These are phyloP conservation scores for Gloeopeniophorella convolvens DNA, from an alignment of 768 basidiomycete species.

Conservation along the genomic window DNA sequence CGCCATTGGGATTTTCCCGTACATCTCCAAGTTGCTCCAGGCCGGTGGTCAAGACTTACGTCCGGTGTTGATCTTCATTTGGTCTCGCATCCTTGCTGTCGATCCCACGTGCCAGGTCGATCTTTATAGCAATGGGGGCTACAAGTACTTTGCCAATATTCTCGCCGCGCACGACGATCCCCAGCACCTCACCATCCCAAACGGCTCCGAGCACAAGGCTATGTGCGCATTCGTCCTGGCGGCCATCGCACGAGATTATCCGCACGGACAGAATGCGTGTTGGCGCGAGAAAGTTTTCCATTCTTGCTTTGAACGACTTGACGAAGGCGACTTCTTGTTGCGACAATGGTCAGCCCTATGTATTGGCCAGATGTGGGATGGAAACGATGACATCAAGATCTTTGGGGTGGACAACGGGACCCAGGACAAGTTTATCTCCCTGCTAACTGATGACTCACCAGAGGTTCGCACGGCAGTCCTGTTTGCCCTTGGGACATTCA, in stretches of 20 bases:
- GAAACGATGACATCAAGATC: slow-evolving; percentile 83
- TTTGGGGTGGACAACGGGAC: slow-evolving; percentile 72
- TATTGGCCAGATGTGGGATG: slow-evolving; percentile 93
- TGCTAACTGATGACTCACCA: slow-evolving; percentile 81
- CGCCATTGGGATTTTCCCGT: slow-evolving; percentile 97
- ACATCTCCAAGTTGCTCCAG: slow-evolving; percentile 93
- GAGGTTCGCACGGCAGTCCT: slow-evolving; percentile 91
- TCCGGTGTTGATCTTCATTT: slow-evolving; percentile 97
- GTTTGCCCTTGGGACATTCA: slow-evolving; percentile 88
- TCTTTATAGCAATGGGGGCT: slow-evolving; percentile 75
- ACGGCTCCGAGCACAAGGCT: slow-evolving; percentile 91
- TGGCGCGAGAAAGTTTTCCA: slow-evolving; percentile 79
- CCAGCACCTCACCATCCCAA: slow-evolving; percentile 59
- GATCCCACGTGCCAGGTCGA: slow-evolving; percentile 90
- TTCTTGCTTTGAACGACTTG: slow-evolving; percentile 74
- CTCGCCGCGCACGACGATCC: slow-evolving; percentile 62
- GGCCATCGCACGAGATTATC: slow-evolving; percentile 83
- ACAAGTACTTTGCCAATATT: slow-evolving; percentile 80
- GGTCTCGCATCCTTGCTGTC: slow-evolving; percentile 97
- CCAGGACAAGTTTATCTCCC: slow-evolving; percentile 72
- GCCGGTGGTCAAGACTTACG: slow-evolving; percentile 93
- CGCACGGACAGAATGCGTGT: slow-evolving; percentile 82
- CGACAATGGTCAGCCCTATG: slow-evolving; percentile 93
- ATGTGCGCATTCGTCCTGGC: slow-evolving; percentile 98
- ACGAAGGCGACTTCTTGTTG: slow-evolving; percentile 87